Evolutionary conservation across 139 green algal genomes (phyloP), one percentile per base, ranked within the genome.

Genomic region (Tetraselmis striata): DNA sequence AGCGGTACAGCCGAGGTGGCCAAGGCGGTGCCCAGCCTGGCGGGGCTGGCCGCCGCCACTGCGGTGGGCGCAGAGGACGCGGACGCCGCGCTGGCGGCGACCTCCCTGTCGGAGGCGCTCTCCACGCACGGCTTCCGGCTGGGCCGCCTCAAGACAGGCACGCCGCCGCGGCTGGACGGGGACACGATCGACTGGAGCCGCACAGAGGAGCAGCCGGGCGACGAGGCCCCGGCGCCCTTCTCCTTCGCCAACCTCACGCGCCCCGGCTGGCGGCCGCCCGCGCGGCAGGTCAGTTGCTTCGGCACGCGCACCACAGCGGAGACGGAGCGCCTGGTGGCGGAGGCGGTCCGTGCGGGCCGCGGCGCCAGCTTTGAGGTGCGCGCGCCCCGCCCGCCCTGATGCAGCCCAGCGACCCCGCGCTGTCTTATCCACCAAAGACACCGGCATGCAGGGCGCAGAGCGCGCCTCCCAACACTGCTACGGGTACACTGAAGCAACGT

Each of bases 81-180:
- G 75, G 77, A 32, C 28, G 87, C 87, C 28, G 83, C 87, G 2
- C 32, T 28, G 24, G 85, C 85, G 23, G 76, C 85, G 2, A 85
- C 25, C n/a, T 31, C 45, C 28, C 77, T 92, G 29, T 81, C 89
- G 2, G 32, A 79, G 27, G 84, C 78, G 5, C 88, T 92, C 59
- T 32, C 59, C 25, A 30, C 18, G 1, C 58, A 86, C 1, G 86
- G 87, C 1, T 90, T 92, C 28, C 1, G 0, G 74, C 31, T 92
- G 29, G 84, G 85, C 2, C 76, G 89, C 1, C 84, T 93, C 22
- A 93, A 93, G 83, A 93, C 89, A 0, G 89, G 89, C 59, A 93
- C 89, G 11, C 89, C 89, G 23, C 89, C 89, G 1, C 79, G 89
- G 23, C 27, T 93, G 30, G 89, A 90, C 32, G 85, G 82, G 78